Evolutionary conservation across 768 basidiomycete species (phyloP), one percentile per base, ranked within the genome.

Genomic region (Suillus alpinus): DNA sequence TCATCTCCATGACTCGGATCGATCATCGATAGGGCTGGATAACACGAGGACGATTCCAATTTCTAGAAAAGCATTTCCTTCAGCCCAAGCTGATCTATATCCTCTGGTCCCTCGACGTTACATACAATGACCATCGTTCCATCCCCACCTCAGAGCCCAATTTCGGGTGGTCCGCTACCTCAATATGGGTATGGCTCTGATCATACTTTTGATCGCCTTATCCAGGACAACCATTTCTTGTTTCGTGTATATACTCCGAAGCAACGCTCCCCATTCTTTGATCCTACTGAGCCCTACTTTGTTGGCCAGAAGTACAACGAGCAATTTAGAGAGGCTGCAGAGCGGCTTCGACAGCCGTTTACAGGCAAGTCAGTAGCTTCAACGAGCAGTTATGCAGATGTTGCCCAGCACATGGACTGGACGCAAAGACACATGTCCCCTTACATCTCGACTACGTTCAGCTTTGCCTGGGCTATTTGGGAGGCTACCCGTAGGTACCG

Each of bases 181-280:
- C 91, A 90, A 71, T 87, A 87, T 67, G 89, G 90, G 57, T 91
- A 91, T 69, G 82, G 85, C 46, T 69, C 82, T 46, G 83, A 87
- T 64, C 74, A 81, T 69, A 77, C 84, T 46, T 92, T 92, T 69
- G 81, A 83, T 57, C 76, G 74, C 39, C 82, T 92, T 47, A 73
- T 87, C 64, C 75, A 81, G 57, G 77, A 80, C 58, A 92, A 91
- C 69, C 85, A 82, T 37, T 91, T 90, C 74, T 81, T 92, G 66
- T 92, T 89, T 77, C 88, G 91, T 46, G 84, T 92, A 14, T 86
- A 92, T 70, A 91, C 89, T 39, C 90, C 90, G 32, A 89, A 85
- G 68, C 79, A 81, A 59, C 79, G 75, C 46, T 82, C 83, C 1
- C 81, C 81, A 20, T 80, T 81, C 65, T 75, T 78, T 67, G 83